phyloP scores from a whole-genome alignment of 495 filamentous ascomycete genomes.

The Neurospora sublineolata region DNA sequence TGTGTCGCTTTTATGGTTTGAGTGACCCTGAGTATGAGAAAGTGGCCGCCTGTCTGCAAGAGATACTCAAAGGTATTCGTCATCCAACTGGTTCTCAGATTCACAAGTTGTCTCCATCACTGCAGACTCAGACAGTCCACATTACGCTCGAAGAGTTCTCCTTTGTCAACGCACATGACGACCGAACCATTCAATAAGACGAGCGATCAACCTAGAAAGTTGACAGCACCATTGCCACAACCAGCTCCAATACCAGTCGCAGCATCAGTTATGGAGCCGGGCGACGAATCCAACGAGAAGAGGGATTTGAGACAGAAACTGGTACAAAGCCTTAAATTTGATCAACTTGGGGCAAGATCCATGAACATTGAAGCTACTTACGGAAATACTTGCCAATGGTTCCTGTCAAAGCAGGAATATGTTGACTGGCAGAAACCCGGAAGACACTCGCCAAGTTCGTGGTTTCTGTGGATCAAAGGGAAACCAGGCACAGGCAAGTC shows the following conservation, averaged over 20 bases:
- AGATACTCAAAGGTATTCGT: not conserved
- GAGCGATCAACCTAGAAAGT: too few species aligned
- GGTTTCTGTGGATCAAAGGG: slow-evolving; percentile 2
- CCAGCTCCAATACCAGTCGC: too few species aligned
- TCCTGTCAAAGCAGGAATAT: not conserved
- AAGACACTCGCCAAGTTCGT: not conserved
- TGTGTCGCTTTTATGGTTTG: not conserved
- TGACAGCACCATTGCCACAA: too few species aligned
- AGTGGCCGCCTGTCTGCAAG: not conserved
- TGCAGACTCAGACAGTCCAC: too few species aligned
- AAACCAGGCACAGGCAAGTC: slow-evolving; percentile 1
- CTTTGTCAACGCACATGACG: too few species aligned
- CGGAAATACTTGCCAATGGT: not conserved
- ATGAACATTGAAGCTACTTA: not conserved
- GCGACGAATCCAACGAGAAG: too few species aligned
- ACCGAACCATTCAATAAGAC: too few species aligned
- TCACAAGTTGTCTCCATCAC: too few species aligned
- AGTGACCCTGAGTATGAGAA: not conserved
- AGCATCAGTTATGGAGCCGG: too few species aligned
- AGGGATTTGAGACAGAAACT: not conserved
- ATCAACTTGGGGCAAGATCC: not conserved
- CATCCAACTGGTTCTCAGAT: not conserved
- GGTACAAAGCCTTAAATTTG: not conserved
- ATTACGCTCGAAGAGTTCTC: too few species aligned
- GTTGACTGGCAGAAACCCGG: not conserved